These are phyloP conservation scores for Thelonectria blattea DNA, from an alignment of 2,329 filamentous ascomycete genomes.

Conservation along the genomic window DNA sequence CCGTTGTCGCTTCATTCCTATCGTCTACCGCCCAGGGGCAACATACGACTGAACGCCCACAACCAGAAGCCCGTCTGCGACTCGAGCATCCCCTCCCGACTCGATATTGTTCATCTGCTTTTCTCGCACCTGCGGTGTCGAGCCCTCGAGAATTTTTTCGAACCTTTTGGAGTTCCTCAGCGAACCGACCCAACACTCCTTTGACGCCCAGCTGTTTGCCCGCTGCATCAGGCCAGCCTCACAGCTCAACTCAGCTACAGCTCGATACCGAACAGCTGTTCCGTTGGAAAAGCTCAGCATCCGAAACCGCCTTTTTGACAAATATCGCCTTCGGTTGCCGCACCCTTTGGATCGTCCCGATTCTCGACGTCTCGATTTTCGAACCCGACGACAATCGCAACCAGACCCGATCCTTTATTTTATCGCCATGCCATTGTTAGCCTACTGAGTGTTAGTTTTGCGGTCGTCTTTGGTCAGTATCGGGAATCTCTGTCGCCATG, in stretches of 20 bases:
- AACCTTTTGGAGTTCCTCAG: slow-evolving; percentile 19
- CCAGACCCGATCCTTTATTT: background rate
- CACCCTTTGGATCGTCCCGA: background rate
- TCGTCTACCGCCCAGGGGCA: slow-evolving; percentile 28
- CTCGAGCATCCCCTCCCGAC: slow-evolving; percentile 3
- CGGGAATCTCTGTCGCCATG: slow-evolving; percentile 57
- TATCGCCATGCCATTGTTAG: slow-evolving; percentile 38
- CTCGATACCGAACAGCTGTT: slow-evolving; percentile 29
- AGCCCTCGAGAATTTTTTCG: slow-evolving; percentile 18
- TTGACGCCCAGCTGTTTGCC: slow-evolving; percentile 25
- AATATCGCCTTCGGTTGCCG: slow-evolving; percentile 12
- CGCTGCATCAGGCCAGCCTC: slow-evolving; percentile 37
- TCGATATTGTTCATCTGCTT: slow-evolving; percentile 17
- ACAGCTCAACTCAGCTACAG: slow-evolving; percentile 26
- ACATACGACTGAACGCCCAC: slow-evolving; percentile 4
- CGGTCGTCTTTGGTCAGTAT: slow-evolving; percentile 19
- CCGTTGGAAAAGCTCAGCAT: slow-evolving; percentile 5
- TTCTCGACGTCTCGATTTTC: slow-evolving; percentile 18
- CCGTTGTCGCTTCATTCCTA: slow-evolving; percentile 26
- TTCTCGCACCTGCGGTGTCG: slow-evolving; percentile 39
- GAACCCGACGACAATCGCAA: slow-evolving; percentile 24
- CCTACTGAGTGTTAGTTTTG: slow-evolving; percentile 19
- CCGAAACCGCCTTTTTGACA: slow-evolving; percentile 14
- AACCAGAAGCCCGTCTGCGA: slow-evolving; percentile 1
- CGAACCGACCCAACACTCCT: slow-evolving; percentile 28